Evolutionary conservation across 805 yeast genomes (phyloP), one percentile per base, ranked within the genome.

Genomic region (Blastobotrys chiropterorum): DNA sequence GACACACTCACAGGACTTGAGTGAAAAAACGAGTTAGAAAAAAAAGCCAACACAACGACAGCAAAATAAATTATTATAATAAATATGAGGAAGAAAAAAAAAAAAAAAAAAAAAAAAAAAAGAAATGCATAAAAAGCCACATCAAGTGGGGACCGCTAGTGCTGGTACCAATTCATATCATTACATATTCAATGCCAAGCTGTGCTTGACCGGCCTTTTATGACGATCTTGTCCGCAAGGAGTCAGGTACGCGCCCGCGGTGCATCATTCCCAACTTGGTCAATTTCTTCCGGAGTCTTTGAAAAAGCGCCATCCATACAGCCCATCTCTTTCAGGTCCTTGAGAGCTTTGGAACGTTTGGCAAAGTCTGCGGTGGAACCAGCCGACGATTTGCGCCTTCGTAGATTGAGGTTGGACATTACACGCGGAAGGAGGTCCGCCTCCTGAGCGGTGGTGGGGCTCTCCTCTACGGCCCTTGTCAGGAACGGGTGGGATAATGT

Each of bases 401-500:
- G 47, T 22, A 59, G 49, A 38, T 58, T 53, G 44, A 58, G 40
- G 46, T 59, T 62, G 41, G 62, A 56, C 51, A 56, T 53, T 46
- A 64, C 62, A 4, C 59, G 52, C 3, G 72, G 70, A 43, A 68
- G 60, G 46, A 68, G 60, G 54, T 71, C 66, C 8, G 69, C 56
- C 19, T 64, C 67, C 14, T 59, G 62, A 50, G 56, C 57, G 16
- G 48, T 50, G 19, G 57, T 57, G 14, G 59, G 41, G 43, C 41
- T 31, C 47, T 20, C 40, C 49, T 21, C 48, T 41, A 14, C 42
- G 31, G 45, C 54, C 22, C 44, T 16, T 21, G 46, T 59, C 44
- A 73, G 58, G 52, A 72, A 78, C 3, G 79, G 77, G 61, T 81
- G 86, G 3, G 56, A 49, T 47, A 74, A 62, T 39, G 79, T 70